phyloP scores from a whole-genome alignment of 306 rosid species.

The Cyamopsis tetragonoloba region DNA sequence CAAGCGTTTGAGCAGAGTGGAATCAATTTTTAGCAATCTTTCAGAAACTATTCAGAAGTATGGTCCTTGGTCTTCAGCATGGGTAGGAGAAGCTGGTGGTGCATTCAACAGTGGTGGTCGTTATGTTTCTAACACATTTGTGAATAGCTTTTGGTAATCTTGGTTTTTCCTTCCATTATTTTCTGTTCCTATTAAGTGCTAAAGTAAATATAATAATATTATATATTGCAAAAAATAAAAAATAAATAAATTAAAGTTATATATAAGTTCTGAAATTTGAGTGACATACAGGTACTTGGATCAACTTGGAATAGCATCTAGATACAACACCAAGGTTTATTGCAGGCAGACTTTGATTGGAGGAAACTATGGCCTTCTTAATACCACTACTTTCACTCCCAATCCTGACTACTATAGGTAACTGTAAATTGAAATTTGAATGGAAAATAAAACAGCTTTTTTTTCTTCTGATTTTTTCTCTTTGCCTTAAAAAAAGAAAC shows the following conservation, averaged over 20 bases:
- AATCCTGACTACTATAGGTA: slow-evolving; percentile 96
- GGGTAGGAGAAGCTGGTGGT: slow-evolving; percentile 99
- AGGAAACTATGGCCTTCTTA: slow-evolving; percentile 91
- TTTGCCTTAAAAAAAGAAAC: too few relatives aligned
- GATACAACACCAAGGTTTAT: slow-evolving; percentile 66
- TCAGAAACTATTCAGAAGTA: slow-evolving; percentile 46
- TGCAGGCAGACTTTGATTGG: slow-evolving; percentile 93
- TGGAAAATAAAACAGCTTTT: neutral
- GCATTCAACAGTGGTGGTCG: slow-evolving; percentile 91
- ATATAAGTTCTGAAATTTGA: slow-evolving; percentile 1
- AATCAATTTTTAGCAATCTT: slow-evolving; percentile 44
- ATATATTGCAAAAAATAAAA: neutral
- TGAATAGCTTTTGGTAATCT: slow-evolving; percentile 92
- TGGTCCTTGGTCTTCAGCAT: slow-evolving; percentile 83
- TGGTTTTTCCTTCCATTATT: slow-evolving; percentile 18
- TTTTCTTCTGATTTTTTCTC: neutral
- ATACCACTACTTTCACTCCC: slow-evolving; percentile 68
- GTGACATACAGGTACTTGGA: slow-evolving; percentile 76
- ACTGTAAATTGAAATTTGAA: slow-evolving; percentile 9
- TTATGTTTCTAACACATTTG: slow-evolving; percentile 67
- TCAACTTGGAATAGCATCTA: slow-evolving; percentile 93
- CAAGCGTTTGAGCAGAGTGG: slow-evolving; percentile 44
- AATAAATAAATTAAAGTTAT: neutral
- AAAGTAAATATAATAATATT: neutral
- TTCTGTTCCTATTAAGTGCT: neutral